phyloP scores from a whole-genome alignment of 352 stramenopile genomes.

The Phytopythium boreale region DNA sequence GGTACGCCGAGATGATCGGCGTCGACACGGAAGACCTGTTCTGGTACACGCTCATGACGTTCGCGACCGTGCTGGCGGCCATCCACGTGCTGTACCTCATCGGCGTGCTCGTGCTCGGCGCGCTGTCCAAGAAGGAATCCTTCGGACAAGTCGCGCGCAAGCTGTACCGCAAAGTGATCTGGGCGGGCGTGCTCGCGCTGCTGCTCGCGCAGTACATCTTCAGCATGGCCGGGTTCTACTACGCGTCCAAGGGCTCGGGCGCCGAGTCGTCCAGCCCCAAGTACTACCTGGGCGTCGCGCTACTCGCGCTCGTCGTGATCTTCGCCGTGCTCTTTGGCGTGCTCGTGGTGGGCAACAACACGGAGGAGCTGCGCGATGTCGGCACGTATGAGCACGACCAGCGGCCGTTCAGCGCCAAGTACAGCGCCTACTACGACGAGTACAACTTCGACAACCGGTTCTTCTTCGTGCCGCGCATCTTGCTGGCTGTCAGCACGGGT shows the following conservation, averaged over 20 bases:
- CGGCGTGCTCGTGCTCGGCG: constrained; percentile 41
- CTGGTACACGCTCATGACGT: constrained; percentile 63
- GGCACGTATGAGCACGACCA: constrained; percentile 77
- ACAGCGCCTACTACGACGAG: constrained; percentile 86
- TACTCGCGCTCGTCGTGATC: constrained; percentile 46
- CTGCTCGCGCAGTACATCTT: constrained; percentile 87
- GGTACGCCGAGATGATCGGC: constrained; percentile 59
- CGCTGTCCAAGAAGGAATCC: constrained; percentile 54
- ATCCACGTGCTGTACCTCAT: constrained; percentile 54
- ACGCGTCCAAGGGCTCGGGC: constrained; percentile 24
- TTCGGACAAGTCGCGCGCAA: constrained; percentile 44
- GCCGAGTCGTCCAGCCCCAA: constrained; percentile 12
- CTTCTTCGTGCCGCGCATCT: constrained; percentile 84
- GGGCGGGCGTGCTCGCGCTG: constrained; percentile 61
- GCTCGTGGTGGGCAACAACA: constrained; percentile 62
- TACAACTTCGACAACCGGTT: constrained; percentile 90
- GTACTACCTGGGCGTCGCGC: constrained; percentile 41
- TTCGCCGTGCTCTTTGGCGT: constrained; percentile 64
- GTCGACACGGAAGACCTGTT: constrained; percentile 50
- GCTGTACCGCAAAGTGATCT: constrained; percentile 84
- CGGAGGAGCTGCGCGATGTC: constrained; percentile 68
- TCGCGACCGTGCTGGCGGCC: constrained; percentile 37
- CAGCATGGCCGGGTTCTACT: constrained; percentile 71
- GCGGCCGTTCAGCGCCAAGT: constrained; percentile 75
- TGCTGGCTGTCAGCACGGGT: constrained; percentile 65